A percentile compares a stretch with the other conserved stretches of the same genome.
phyloP scores from a whole-genome alignment of 1,139 yeast species.

The Saccharomyces pastorianus region DNA sequence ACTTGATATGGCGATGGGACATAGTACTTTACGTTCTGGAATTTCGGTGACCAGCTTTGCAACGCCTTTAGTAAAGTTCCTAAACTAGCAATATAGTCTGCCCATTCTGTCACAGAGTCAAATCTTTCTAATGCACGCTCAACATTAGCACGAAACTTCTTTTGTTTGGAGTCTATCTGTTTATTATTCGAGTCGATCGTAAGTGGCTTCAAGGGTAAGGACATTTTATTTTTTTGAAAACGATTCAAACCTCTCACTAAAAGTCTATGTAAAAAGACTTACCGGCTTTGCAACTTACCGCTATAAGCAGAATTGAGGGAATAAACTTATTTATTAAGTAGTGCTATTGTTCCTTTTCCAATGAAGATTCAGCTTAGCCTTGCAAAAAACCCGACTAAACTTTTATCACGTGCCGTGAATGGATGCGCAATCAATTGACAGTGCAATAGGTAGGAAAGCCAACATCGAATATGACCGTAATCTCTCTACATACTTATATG shows the following conservation, averaged over 20 bases:
- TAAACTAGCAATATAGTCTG: constrained; percentile 90
- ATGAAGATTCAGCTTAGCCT: background rate
- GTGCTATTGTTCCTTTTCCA: background rate
- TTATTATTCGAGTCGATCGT: constrained; percentile 26
- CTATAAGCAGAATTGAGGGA: background rate
- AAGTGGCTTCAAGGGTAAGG: constrained; percentile 28
- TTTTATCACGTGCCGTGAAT: background rate
- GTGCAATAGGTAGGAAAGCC: too few species aligned
- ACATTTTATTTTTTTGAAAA: constrained; percentile 15
- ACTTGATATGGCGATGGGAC: constrained; percentile 35
- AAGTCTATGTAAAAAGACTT: background rate
- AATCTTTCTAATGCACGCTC: constrained; percentile 73
- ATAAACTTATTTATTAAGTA: background rate
- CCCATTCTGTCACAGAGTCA: constrained; percentile 92
- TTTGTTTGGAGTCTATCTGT: constrained; percentile 48
- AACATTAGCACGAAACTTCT: constrained; percentile 54
- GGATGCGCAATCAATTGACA: too few species aligned
- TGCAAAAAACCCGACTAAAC: background rate
- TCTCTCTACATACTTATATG: too few species aligned
- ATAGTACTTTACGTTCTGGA: constrained; percentile 44
- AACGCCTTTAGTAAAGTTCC: constrained; percentile 70
- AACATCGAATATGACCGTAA: too few species aligned
- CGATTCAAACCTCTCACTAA: too few species aligned
- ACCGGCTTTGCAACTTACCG: background rate
- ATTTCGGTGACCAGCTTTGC: constrained; percentile 50